Base-by-base conservation (phyloP, 805 yeast species). In the Dipodascus geniculatus region DNA sequence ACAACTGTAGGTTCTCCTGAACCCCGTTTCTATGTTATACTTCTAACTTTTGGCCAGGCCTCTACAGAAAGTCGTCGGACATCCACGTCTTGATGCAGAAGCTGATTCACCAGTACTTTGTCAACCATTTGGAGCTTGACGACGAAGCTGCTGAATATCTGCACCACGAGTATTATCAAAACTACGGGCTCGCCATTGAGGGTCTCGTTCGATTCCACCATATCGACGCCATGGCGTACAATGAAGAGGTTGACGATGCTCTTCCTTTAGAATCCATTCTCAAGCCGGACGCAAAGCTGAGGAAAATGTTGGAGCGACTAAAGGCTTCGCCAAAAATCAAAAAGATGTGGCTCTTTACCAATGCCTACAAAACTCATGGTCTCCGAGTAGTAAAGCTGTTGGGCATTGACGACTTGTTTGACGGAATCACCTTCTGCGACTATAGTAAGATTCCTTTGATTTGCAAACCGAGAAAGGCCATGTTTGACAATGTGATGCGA, bases 321-420 rank as follows among this genome's bases (percentile, higher is more conserved):
- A 38, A 38, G 44, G 20, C 17, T n/a, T 38, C 44, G 11, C 73
- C 78, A 1, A 78, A 80, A 57, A 80, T 83, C 54, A 83, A 82
- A 61, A 75, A 82, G 63, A 71, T 91, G 58, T 91, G 99, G 99
- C 75, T 93, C 48, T 85, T 88, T 63, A 91, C 99, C 2, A 91
- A 91, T 66, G 98, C 99, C 1, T 91, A 91, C 71, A 82, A 83
- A 65, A 88, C 81, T 63, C 99, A 91, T 68, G 99, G 91, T 0
- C 62, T 82, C 48, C 75, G 97, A 51, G 95, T 88, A 28, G 75
- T 89, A 19, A 76, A 81, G 48, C 73, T 91, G 50, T 72, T 91
- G 50, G 97, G 96, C 1, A 67, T 91, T 24, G 97, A 91, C n/a
- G 96, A 90, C 65, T 65, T 88, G 53, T 90, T 93, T 65, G 98